Evolutionary conservation across 1,139 yeast species (phyloP).

Genomic region (Sugiyamaella japonica): DNA sequence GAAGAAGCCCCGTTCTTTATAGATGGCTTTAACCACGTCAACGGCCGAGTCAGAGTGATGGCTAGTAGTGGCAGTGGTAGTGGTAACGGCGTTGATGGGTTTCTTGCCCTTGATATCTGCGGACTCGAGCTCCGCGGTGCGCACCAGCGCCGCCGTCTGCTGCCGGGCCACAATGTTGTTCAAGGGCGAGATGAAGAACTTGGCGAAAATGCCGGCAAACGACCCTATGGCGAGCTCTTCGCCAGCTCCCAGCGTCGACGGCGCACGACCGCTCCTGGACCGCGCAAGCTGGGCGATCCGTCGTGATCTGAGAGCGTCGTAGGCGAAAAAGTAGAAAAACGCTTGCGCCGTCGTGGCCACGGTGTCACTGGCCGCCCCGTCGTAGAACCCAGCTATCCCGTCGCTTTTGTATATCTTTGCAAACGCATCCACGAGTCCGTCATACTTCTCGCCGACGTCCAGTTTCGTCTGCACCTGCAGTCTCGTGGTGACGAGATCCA

Average conservation of each 20-base stretch:
- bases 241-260: conserved; percentile 83
- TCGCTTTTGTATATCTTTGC: conserved; percentile 51
- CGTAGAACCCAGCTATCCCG: conserved; percentile 62
- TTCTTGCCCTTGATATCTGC: background rate
- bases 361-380: conserved; percentile 52
- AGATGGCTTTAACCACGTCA: conserved; percentile 49
- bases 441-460: conserved; percentile 43
- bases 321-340: conserved; percentile 63
- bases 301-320: conserved; percentile 81
- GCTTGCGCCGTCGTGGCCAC: conserved; percentile 39
- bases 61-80: background rate
- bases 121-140: background rate
- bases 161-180: conserved; percentile 39
- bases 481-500: conserved; percentile 70
- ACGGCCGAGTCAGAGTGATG: conserved; percentile 15
- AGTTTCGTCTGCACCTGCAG: conserved; percentile 59
- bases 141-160: conserved; percentile 34
- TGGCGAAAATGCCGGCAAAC: conserved; percentile 53
- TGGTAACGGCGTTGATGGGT: background rate
- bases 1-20: conserved; percentile 57
- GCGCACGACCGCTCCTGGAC: conserved; percentile 66
- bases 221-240: conserved; percentile 89
- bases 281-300: conserved; percentile 78
- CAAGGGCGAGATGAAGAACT: conserved; percentile 39
- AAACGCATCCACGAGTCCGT: conserved; percentile 60